These are phyloP conservation scores for Claviceps africana DNA, from an alignment of 2,329 filamentous ascomycete genomes.

Conservation along the genomic window DNA sequence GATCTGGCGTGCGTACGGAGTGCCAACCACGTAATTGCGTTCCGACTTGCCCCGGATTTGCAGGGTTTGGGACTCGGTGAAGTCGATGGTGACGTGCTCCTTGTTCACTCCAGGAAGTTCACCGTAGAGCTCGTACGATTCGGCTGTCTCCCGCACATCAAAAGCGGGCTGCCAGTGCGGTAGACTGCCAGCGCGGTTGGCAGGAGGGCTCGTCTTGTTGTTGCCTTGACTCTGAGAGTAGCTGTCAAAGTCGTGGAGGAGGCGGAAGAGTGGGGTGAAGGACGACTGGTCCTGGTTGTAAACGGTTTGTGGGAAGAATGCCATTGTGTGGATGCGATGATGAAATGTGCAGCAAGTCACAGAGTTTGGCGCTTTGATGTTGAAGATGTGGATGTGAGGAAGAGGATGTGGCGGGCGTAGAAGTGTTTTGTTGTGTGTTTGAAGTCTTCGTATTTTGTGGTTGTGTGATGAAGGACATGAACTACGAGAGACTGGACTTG, in stretches of 20 bases:
- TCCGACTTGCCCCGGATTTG: conserved; percentile 57
- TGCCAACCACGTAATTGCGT: conserved; percentile 44
- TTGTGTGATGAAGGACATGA: background rate
- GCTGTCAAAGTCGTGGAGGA: conserved; percentile 49
- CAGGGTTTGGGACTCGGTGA: conserved; percentile 61
- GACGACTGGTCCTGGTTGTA: conserved; percentile 36
- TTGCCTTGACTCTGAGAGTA: conserved; percentile 30
- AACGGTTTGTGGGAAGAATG: conserved; percentile 42
- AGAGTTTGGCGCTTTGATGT: background rate
- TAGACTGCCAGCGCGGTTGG: conserved; percentile 16
- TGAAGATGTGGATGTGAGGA: background rate
- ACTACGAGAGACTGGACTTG: background rate
- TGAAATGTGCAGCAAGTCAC: conserved; percentile 7
- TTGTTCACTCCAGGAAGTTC: conserved; percentile 65
- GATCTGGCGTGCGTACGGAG: conserved; percentile 31
- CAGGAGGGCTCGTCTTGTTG: conserved; percentile 13
- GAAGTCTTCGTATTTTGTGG: background rate
- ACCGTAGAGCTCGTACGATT: conserved; percentile 62
- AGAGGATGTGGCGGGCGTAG: background rate
- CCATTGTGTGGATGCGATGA: conserved; percentile 33
- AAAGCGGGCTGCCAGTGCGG: conserved; percentile 62
- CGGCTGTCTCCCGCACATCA: conserved; percentile 57
- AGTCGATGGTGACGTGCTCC: conserved; percentile 63
- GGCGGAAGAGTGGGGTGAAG: conserved; percentile 48
- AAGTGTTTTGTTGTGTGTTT: background rate